phyloP scores from a whole-genome alignment of 768 basidiomycete genomes.

The Cyclocybe cylindracea region DNA sequence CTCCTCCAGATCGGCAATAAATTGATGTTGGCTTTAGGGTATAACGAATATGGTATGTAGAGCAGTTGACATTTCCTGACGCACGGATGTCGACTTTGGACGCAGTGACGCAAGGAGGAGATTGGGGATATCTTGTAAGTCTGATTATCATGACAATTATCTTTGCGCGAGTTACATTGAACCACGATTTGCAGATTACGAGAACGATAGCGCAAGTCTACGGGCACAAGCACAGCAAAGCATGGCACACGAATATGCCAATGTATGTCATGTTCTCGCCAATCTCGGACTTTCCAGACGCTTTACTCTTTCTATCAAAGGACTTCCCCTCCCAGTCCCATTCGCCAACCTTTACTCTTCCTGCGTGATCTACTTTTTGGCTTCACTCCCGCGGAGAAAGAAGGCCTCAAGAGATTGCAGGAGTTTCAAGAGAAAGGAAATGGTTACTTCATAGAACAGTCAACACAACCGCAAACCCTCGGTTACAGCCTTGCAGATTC shows the following conservation, averaged over 20 bases:
- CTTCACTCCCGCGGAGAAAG: conserved; percentile 28
- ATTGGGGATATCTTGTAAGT: conserved; percentile 41
- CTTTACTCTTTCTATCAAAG: neutral
- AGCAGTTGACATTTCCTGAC: neutral
- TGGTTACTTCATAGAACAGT: conserved; percentile 40
- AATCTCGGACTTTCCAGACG: neutral
- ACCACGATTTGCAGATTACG: conserved; percentile 18
- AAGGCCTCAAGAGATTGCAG: conserved; percentile 23
- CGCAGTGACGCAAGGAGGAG: conserved; percentile 46
- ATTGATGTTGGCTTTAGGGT: conserved; percentile 49
- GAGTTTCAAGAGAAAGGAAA: conserved; percentile 24
- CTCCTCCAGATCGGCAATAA: conserved; percentile 29
- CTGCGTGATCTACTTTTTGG: conserved; percentile 21
- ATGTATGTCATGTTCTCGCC: conserved; percentile 24
- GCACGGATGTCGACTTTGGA: neutral
- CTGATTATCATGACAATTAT: neutral
- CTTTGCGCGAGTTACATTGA: conserved; percentile 22
- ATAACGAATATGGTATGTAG: conserved; percentile 44
- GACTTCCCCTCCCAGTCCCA: conserved; percentile 14
- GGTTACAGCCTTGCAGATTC: conserved; percentile 57
- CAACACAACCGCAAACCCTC: conserved; percentile 49
- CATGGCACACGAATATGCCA: conserved; percentile 49
- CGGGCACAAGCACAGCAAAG: conserved; percentile 40
- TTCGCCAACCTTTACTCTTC: conserved; percentile 20
- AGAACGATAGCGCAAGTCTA: conserved; percentile 22